Conservation (phyloP, 495 filamentous ascomycete genomes). For the Penicillium verhagenii region DNA sequence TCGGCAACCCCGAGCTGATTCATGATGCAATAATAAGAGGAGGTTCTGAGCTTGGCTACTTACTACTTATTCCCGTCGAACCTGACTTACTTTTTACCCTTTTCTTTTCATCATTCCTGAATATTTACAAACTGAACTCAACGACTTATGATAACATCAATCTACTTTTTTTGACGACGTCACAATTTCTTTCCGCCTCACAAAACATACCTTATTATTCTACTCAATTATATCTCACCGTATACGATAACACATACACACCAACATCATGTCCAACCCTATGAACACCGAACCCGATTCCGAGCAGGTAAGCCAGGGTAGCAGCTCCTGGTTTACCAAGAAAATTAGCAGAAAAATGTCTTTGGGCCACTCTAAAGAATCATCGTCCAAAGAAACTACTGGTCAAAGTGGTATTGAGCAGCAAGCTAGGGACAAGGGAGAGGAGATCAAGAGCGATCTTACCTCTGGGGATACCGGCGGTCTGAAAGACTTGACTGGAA, state of each 20-base stretch:
- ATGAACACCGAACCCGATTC: constrained; percentile 12
- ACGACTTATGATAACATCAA: constrained; percentile 18
- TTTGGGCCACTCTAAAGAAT: constrained; percentile 8
- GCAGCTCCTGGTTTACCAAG: constrained; percentile 18
- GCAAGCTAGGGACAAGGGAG: constrained; percentile 11
- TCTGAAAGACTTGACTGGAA: constrained; percentile 8
- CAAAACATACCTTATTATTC: not conserved
- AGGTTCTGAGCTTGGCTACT: constrained; percentile 6
- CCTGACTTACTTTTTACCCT: not conserved
- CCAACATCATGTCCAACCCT: constrained; percentile 18
- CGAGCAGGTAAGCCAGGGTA: constrained; percentile 15
- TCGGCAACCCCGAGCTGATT: constrained; percentile 11
- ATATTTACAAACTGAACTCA: constrained; percentile 16
- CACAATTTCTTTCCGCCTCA: no score
- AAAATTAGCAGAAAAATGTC: constrained; percentile 23
- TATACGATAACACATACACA: constrained; percentile 2
- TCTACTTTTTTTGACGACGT: constrained; percentile 9
- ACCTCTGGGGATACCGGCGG: constrained; percentile 14
- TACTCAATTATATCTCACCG: not conserved
- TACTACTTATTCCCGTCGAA: constrained; percentile 17
- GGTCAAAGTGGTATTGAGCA: constrained; percentile 11
- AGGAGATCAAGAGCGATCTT: constrained; percentile 8
- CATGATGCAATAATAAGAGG: constrained; percentile 24
- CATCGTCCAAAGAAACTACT: constrained; percentile 5
- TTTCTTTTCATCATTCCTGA: constrained; percentile 3